Evolutionary conservation across 148 eudicot genomes (phyloP).

Genomic region (Spergularia marina): DNA sequence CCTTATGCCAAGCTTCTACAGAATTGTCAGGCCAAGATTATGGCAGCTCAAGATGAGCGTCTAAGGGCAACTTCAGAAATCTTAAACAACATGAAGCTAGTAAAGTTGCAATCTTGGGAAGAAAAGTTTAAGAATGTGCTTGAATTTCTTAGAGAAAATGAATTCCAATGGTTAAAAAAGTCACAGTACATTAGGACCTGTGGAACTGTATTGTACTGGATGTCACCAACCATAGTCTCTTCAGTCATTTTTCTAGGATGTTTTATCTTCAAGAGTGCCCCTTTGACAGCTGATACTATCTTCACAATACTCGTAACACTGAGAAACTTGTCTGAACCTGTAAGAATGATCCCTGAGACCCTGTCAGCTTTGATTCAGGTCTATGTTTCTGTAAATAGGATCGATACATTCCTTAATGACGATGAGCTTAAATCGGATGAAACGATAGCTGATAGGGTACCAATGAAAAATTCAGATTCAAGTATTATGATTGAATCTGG

Average conservation of each 20-base stretch:
- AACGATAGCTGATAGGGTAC: slow-evolving; percentile 15
- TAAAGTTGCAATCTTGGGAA: slow-evolving; percentile 65
- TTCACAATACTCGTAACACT: slow-evolving; percentile 52
- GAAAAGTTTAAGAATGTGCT: slow-evolving; percentile 35
- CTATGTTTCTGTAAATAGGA: slow-evolving; percentile 39
- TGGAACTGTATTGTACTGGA: slow-evolving; percentile 41
- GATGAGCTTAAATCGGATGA: slow-evolving; percentile 25
- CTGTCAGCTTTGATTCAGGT: slow-evolving; percentile 43
- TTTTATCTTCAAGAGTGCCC: slow-evolving; percentile 32
- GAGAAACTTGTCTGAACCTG: slow-evolving; percentile 53
- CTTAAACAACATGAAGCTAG: slow-evolving; percentile 45
- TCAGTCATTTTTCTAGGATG: slow-evolving; percentile 46
- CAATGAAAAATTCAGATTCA: neutral
- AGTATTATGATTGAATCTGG: slow-evolving; percentile 22
- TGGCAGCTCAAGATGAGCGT: slow-evolving; percentile 44
- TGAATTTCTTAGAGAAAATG: slow-evolving; percentile 37
- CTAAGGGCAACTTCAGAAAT: slow-evolving; percentile 44
- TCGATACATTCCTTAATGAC: slow-evolving; percentile 30
- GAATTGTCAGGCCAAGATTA: slow-evolving; percentile 39
- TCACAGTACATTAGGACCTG: slow-evolving; percentile 34
- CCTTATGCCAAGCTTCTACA: slow-evolving; percentile 48
- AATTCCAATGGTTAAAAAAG: slow-evolving; percentile 28
- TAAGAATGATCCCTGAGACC: slow-evolving; percentile 48
- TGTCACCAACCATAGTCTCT: slow-evolving; percentile 41
- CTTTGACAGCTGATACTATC: slow-evolving; percentile 38